These are phyloP conservation scores for Fraxinus angustifolia DNA, from an alignment of 305 asterid genomes.

Conservation along the genomic window DNA sequence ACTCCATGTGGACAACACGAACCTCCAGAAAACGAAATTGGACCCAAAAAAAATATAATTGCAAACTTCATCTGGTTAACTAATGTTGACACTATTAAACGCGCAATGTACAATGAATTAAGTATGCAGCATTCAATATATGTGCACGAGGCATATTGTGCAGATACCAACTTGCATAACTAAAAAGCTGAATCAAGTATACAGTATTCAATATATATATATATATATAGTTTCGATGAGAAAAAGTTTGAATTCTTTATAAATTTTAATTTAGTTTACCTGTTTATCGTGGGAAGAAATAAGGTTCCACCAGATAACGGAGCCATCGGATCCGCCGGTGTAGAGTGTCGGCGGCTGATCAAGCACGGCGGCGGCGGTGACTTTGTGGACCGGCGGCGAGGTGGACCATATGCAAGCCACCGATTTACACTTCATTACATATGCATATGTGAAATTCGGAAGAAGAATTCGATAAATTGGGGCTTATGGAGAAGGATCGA, in stretches of 20 bases:
- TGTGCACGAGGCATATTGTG: neutral
- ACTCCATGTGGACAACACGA: neutral
- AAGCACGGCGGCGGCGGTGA: constrained; percentile 76
- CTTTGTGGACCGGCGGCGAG: constrained; percentile 79
- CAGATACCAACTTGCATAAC: neutral
- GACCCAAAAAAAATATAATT: neutral
- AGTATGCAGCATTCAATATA: neutral
- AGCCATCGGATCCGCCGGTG: constrained; percentile 99
- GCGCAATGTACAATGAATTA: neutral
- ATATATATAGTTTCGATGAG: neutral
- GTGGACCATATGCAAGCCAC: constrained; percentile 95
- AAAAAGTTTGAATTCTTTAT: neutral
- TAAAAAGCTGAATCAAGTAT: neutral
- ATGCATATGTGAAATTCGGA: neutral
- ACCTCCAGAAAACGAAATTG: neutral
- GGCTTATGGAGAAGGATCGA: neutral
- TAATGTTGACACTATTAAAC: neutral
- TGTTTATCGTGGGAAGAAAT: constrained; percentile 33
- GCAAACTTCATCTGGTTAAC: neutral
- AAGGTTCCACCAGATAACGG: constrained; percentile 97
- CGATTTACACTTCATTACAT: constrained; percentile 80
- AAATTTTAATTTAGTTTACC: constrained; percentile 26
- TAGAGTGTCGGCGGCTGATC: constrained; percentile 72
- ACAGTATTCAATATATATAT: neutral
- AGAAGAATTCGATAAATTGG: neutral